Evolutionary conservation across 2,329 filamentous ascomycete genomes (phyloP).

Genomic region (Xylariaceae sp.): DNA sequence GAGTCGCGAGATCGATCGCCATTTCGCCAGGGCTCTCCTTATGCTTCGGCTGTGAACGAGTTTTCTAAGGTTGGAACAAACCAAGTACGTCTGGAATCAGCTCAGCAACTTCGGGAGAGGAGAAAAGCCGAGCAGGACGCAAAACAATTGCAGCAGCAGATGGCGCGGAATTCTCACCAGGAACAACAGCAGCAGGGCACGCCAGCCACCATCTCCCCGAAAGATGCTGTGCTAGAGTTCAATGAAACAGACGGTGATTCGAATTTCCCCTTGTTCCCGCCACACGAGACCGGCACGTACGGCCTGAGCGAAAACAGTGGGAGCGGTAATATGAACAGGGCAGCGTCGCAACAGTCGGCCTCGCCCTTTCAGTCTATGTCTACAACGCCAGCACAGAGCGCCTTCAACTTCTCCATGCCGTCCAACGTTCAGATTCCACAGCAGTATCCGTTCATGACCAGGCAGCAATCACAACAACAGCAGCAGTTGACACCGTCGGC

Average conservation of each 20-base stretch:
- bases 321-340: constrained; percentile 30
- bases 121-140: constrained; percentile 67
- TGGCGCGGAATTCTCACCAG: constrained; percentile 47
- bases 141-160: constrained; percentile 51
- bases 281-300: constrained; percentile 56
- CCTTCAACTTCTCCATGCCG: constrained; percentile 47
- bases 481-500: constrained; percentile 48
- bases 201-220: constrained; percentile 91
- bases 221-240: constrained; percentile 88
- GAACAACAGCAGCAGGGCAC: constrained; percentile 53
- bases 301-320: constrained; percentile 41
- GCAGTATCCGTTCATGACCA: constrained; percentile 46
- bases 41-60: constrained; percentile 55
- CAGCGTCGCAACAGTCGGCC: constrained; percentile 37
- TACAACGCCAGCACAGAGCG: constrained; percentile 38
- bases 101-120: constrained; percentile 66
- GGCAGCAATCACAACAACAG: constrained; percentile 34
- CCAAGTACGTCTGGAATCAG: constrained; percentile 57
- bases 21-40: constrained; percentile 75
- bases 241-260: constrained; percentile 74
- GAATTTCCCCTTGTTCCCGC: constrained; percentile 76
- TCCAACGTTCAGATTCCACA: constrained; percentile 44
- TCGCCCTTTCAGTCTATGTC: constrained; percentile 38
- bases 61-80: constrained; percentile 49
- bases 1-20: constrained; percentile 75